Evolutionary conservation across 2,329 filamentous ascomycete genomes (phyloP), one percentile per base, ranked within the genome.

Genomic region (Dothistroma pini): DNA sequence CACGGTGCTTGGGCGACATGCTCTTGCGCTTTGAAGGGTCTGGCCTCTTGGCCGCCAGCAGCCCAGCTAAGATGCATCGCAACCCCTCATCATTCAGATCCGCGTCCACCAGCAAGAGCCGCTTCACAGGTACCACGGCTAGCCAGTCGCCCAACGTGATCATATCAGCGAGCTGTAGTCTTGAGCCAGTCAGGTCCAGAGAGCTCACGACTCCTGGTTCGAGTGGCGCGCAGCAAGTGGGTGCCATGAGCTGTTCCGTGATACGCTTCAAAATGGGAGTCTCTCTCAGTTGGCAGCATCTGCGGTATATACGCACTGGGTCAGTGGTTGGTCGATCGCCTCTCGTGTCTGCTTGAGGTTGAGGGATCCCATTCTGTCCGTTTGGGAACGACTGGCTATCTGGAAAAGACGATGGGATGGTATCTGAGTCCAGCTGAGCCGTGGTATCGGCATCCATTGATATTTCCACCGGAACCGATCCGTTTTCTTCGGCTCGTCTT

Each of bases 201-300:
- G 88, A 90, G 58, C 86, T 85, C 1, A 97, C 89, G 14, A 91
- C 83, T n/a, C 93, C 92, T 0, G 87, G 85, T 49, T 86, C 80
- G 58, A 80, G 81, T 1, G 83, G 75, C 10, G 87, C 81, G 32
- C 82, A 85, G 54, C 89, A 89, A n/a, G 84, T 82, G 0, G 87
- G 83, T 41, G 88, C 85, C 41, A 85, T 86, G 4, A 99, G 87
- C 74, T 97, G 92, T 70, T 96, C 91, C 0, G 91, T 93, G 52
- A 99, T 89, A 70, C 90, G 91, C 75, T 96, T 96, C 21, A 97
- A 79, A 56, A 97, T 93, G 0, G 92, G 91, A 0, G 92, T 96
- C 76, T 97, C 95, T 60, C 95, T 86, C 32, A 99, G 79, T 72
- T 97, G 93, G 73, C 95, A 97, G 74, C 95, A 97, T 71, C 95